Conservation (phyloP, 1,284 basidiomycete species). For the Cystobasidiaceae sp. region DNA sequence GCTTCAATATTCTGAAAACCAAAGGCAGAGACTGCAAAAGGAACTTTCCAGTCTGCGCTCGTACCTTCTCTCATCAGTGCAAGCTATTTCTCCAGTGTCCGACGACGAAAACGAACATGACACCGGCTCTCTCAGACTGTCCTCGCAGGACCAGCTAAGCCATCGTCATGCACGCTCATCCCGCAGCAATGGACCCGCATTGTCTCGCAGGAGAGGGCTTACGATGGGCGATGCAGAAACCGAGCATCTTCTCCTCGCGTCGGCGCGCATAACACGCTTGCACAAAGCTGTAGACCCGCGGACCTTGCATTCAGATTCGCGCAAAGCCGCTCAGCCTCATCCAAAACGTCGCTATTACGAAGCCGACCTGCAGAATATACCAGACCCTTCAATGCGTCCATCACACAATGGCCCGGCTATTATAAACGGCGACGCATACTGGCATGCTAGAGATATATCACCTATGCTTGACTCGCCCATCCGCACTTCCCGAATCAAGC, state of each 20-base stretch:
- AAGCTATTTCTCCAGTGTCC: neutral
- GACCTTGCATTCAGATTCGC: neutral
- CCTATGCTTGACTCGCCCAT: slow-evolving; percentile 7
- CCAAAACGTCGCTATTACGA: neutral
- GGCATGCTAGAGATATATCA: neutral
- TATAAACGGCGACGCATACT: neutral
- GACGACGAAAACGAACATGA: neutral
- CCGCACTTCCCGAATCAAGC: neutral
- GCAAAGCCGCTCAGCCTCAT: neutral
- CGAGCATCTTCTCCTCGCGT: slow-evolving; percentile 48
- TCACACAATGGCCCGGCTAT: neutral
- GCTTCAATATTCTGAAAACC: slow-evolving; percentile 29
- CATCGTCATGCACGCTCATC: too few relatives aligned
- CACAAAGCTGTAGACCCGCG: neutral
- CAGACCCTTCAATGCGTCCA: neutral
- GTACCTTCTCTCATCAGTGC: slow-evolving; percentile 12
- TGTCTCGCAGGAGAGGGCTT: too few relatives aligned
- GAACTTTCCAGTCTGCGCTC: slow-evolving; percentile 34
- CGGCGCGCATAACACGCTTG: neutral
- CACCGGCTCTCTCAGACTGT: slow-evolving; percentile 18
- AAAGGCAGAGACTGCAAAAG: slow-evolving; percentile 10
- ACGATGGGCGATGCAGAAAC: slow-evolving; percentile 50
- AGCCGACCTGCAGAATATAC: neutral
- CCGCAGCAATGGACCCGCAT: neutral
- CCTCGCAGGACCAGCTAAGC: neutral